phyloP scores from a whole-genome alignment of 768 basidiomycete species.

The Boletus barrowsii region DNA sequence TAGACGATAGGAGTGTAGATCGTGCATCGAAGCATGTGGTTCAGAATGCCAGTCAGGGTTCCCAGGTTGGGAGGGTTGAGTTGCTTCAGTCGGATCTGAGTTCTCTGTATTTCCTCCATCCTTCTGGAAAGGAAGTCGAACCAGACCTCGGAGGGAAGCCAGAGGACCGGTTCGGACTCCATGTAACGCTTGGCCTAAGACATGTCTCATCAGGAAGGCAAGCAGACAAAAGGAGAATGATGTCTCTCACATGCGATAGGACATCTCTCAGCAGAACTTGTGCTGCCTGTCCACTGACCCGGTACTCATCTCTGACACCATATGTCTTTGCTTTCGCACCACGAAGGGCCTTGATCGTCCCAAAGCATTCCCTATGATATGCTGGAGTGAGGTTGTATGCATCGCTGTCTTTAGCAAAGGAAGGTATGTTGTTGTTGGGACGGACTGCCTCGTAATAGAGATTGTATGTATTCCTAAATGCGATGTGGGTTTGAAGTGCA shows the following conservation, averaged over 20 bases:
- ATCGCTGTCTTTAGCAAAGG: too few species aligned
- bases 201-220: too few species aligned
- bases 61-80: conserved; percentile 10
- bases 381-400: too few species aligned
- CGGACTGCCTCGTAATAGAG: conserved; percentile 11
- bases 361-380: too few species aligned
- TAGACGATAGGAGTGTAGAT: not conserved
- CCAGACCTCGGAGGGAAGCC: conserved; percentile 2
- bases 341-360: too few species aligned
- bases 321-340: too few species aligned
- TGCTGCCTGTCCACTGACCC: too few species aligned
- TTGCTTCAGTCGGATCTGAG: not conserved
- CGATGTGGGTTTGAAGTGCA: conserved; percentile 2
- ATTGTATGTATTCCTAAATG: conserved; percentile 17
- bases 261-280: too few species aligned
- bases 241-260: too few species aligned
- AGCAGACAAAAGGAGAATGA: too few species aligned
- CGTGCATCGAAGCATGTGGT: conserved; percentile 5
- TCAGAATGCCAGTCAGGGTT: conserved; percentile 2
- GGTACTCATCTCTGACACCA: too few species aligned
- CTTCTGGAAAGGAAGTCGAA: not conserved
- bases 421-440: conserved; percentile 1
- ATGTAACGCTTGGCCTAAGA: not conserved
- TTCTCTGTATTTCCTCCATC: not conserved
- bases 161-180: not conserved